phyloP scores from a whole-genome alignment of 345 rosid species.

The Bruguiera gymnorhiza region DNA sequence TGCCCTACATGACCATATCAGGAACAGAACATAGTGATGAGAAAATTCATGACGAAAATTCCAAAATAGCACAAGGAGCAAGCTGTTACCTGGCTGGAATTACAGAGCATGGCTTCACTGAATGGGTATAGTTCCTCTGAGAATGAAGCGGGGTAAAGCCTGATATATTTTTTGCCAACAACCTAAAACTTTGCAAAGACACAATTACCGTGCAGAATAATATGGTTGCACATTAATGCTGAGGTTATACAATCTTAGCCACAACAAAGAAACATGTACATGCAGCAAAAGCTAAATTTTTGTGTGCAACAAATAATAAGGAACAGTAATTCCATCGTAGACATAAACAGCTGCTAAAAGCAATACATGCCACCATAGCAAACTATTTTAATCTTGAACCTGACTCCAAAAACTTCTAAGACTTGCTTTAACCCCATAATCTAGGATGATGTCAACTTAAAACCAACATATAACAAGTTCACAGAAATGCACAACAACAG shows the following conservation, averaged over 20 bases:
- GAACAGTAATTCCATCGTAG: no score
- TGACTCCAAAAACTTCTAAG: no score
- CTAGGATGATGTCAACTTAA: no score
- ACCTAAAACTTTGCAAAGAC: slow-evolving; percentile 44
- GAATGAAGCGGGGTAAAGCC: slow-evolving; percentile 73
- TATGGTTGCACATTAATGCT: not conserved
- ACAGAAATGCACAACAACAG: no score
- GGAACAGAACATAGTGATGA: no score
- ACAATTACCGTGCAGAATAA: slow-evolving; percentile 4
- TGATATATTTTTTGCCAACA: slow-evolving; percentile 84
- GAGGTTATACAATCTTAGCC: not conserved
- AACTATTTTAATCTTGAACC: no score
- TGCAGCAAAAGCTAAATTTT: not conserved
- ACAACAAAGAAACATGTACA: not conserved
- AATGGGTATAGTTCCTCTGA: slow-evolving; percentile 79
- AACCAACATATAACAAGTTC: no score
- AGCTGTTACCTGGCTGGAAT: slow-evolving; percentile 81
- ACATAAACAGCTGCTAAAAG: no score
- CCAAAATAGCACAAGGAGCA: not conserved
- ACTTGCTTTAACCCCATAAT: no score
- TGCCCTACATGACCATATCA: no score
- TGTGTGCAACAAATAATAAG: no score
- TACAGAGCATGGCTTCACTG: slow-evolving; percentile 78
- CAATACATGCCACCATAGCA: no score
- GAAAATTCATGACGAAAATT: not conserved